Evolutionary conservation across 176 grass and related monocot species (phyloP), one percentile per base, ranked within the genome.

Genomic region (Triticum timopheevii): DNA sequence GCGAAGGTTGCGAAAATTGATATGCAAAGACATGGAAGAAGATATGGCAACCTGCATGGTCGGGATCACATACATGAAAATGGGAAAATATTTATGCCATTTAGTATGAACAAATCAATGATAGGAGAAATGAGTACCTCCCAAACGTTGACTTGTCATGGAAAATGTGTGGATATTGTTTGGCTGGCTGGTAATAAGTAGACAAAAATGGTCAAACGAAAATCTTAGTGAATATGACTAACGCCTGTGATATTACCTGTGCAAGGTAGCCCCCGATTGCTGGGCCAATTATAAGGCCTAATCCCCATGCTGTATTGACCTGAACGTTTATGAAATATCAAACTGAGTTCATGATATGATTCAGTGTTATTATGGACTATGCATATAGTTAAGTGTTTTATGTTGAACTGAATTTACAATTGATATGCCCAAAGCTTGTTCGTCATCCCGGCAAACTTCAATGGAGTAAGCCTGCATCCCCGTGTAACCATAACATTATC

Each of bases 251-350:
- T 89, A 76, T 13, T 35, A 90, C 90, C 81, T 66, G 61, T 3
- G 68, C 91, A 73, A 98, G 65, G 81, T 90, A 98, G 20, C 93
- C 96, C 78, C 96, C 96, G 81, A 95, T 90, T 23, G 93, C 90
- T 52, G 96, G 96, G 12, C 96, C 96, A 67, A 94, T 9, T 64
- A 95, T 82, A 62, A 98, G 87, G 84, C 93, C 93, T 85, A 95
- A 77, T 38, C 88, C 92, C 92, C 92, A 93, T 64, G 85, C 79
- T 45, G 92, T 93, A 68, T 83, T 90, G 1, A 93, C 92, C 92
- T 93, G 70, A 23, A 34, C 62, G 63, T 4, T 61, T 19, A 73
- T 66, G 7, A 75, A 80, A 31, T 24, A 67, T 89, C 10, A 80
- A 81, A 85, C 7, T 68, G 64, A 73, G 31, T 73, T 47, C 17